Conservation (phyloP, 495 filamentous ascomycete species). For the Usnea hakonensis region DNA sequence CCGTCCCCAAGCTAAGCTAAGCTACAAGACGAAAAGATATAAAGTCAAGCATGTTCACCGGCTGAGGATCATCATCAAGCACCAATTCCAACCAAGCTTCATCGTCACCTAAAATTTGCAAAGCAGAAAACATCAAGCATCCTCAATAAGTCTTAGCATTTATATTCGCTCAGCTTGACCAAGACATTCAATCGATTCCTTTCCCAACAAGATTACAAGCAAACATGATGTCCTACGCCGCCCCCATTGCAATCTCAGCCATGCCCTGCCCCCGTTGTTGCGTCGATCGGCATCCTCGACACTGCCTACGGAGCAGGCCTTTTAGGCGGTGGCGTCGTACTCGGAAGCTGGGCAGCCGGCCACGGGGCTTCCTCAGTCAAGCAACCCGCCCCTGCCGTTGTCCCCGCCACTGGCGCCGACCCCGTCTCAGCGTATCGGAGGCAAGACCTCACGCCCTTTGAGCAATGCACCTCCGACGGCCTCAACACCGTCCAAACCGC, state of each 20-base stretch:
- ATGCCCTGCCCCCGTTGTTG: not conserved
- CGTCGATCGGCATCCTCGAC: not conserved
- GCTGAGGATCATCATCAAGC: not conserved
- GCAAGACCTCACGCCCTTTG: not conserved
- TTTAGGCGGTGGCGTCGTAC: not conserved
- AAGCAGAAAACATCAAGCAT: not conserved
- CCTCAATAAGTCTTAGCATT: not conserved
- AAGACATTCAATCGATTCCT: not conserved
- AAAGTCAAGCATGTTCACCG: not conserved
- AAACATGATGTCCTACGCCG: not conserved
- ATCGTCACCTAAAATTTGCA: not conserved
- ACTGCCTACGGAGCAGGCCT: not conserved
- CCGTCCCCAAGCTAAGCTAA: not conserved
- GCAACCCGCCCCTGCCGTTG: too few species aligned
- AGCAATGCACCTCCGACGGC: not conserved
- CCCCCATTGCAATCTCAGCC: not conserved
- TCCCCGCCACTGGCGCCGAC: not conserved
- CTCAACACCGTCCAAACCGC: not conserved
- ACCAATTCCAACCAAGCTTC: not conserved
- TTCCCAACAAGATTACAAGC: not conserved
- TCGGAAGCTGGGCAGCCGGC: not conserved
- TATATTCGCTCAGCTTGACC: not conserved
- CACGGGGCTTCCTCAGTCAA: not conserved
- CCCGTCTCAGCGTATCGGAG: too few species aligned
- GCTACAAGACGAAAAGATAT: not conserved